A percentile compares a stretch with the other conserved stretches of the same genome.
Evolutionary conservation across 345 rosid genomes (phyloP).

Genomic region (Lepidium aucheri): DNA sequence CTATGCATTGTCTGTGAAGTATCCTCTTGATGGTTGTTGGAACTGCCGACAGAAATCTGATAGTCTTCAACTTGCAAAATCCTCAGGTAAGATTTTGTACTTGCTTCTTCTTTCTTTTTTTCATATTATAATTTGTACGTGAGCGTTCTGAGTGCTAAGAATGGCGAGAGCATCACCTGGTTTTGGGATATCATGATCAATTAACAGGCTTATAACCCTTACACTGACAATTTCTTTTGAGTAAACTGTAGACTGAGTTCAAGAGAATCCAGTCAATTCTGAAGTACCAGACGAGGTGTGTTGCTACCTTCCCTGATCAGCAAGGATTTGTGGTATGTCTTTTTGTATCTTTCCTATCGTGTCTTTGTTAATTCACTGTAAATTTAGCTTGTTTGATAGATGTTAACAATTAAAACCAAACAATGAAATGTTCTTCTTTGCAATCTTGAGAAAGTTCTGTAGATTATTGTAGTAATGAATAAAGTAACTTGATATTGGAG

Average conservation of each 20-base stretch:
- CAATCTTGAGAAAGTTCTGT: not conserved
- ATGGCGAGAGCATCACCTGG: not conserved
- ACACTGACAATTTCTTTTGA: not conserved
- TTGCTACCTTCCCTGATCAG: slow-evolving; percentile 94
- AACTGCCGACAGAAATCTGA: slow-evolving; percentile 77
- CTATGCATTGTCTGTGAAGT: slow-evolving; percentile 64
- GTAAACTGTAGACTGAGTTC: slow-evolving; percentile 51
- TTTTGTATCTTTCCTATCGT: not conserved
- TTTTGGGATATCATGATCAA: not conserved
- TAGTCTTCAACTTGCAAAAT: slow-evolving; percentile 69
- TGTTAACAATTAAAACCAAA: not conserved
- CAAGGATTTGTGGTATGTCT: slow-evolving; percentile 80
- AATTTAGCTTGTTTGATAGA: slow-evolving; percentile 4
- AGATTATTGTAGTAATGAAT: not conserved
- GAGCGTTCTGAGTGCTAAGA: not conserved
- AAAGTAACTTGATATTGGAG: not conserved
- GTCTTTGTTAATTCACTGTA: not conserved
- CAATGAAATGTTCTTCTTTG: not conserved
- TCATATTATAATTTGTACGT: not conserved
- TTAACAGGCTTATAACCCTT: not conserved
- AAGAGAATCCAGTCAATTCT: slow-evolving; percentile 75
- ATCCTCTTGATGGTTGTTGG: slow-evolving; percentile 93
- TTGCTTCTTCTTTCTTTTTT: not conserved
- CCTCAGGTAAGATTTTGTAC: slow-evolving; percentile 54
- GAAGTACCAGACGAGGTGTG: slow-evolving; percentile 85